Evolutionary conservation across 306 rosid genomes (phyloP).

Genomic region (Rosa lucieae): DNA sequence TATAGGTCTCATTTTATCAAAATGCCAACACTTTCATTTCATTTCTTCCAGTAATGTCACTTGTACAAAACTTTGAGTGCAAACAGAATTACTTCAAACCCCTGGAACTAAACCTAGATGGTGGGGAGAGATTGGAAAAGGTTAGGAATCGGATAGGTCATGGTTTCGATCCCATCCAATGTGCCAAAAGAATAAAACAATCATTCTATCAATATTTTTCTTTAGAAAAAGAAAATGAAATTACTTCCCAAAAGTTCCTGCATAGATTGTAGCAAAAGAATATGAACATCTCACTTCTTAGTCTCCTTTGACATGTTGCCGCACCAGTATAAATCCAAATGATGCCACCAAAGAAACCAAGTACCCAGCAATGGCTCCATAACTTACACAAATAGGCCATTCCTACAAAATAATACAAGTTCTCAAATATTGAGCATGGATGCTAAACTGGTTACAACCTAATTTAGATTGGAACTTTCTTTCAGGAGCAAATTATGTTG

Average conservation of each 20-base stretch:
- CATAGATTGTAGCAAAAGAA: no score
- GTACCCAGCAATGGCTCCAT: conserved; percentile 72
- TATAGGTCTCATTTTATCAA: background rate
- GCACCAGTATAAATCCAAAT: conserved; percentile 38
- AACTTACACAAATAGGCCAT: conserved; percentile 91
- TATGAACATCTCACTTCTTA: conserved; percentile 21
- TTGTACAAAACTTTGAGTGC: background rate
- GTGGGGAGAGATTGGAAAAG: background rate
- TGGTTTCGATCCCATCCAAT: background rate
- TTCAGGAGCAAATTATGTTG: background rate
- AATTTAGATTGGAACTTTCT: background rate
- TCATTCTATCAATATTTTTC: background rate
- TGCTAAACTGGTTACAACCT: background rate
- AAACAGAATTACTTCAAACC: background rate
- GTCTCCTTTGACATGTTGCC: conserved; percentile 59
- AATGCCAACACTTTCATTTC: background rate
- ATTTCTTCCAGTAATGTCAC: background rate
- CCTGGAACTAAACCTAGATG: background rate
- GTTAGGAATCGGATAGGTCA: background rate
- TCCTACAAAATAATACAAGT: conserved; percentile 47
- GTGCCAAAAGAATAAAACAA: background rate
- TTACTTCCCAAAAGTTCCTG: background rate
- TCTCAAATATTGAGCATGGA: background rate
- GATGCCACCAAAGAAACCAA: conserved; percentile 54
- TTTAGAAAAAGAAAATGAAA: background rate